Base-by-base conservation (phyloP, 106 monocot species). In the Dendrobium catenatum region DNA sequence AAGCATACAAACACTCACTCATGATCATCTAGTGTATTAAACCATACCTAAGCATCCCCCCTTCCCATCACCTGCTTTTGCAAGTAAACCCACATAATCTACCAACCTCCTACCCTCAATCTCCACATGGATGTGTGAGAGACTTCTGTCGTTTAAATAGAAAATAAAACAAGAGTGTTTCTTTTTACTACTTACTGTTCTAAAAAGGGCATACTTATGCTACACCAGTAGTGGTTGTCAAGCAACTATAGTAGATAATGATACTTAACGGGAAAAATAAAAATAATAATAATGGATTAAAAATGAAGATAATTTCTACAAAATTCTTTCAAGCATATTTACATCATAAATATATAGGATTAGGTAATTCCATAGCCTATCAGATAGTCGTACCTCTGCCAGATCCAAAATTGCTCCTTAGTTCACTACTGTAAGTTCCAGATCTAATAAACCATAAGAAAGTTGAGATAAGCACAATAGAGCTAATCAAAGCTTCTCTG, bases 381-480 rank as follows among this genome's bases (percentile, higher is more conserved):
- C 46, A 76, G 22, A 5, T 10, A 37, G 49, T 66, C 42, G 48
- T 85, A 85, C 85, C 85, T 81, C 85, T 77, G 2, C 48, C 33
- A 46, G 76, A 85, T 20, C 78, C 75, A 79, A 72, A 85, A 75
- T 55, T 51, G 49, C 81, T 78, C n/a, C 58, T 77, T 48, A 46
- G 72, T 44, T 86, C 74, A 51, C 40, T 49, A 58, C 15, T 54
- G 42, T 82, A 86, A 33, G 61, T 66, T 61, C 55, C 82, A 67
- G 20, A 9, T 64, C 82, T 85, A 75, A 54, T 66, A 37, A 42
- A 79, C 43, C 51, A 75, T 33, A 68, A 77, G 15, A 51, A 68
- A 78, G 9, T 54, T n/a, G 55, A 20, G 9, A 10, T 68, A 56
- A 85, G 67, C 29, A 77, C 55, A 26, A 19, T 40, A 55, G 24